Base-by-base conservation (phyloP, 2,329 filamentous ascomycete species). In the Colletotrichum coccodes region DNA sequence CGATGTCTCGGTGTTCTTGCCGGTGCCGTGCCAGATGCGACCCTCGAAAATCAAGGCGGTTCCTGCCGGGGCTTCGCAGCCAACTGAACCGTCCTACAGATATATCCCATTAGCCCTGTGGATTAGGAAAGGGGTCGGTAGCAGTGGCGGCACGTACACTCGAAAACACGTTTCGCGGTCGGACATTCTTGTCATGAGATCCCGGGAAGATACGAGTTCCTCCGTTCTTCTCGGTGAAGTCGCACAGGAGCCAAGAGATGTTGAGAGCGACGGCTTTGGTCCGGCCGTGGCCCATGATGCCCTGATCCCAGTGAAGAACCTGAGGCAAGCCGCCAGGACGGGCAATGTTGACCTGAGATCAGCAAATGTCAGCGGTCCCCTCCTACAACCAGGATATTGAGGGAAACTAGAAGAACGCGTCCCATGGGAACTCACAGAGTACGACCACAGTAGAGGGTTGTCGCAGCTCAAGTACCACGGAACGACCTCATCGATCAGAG, bases 241-340 rank as follows among this genome's bases (percentile, higher is more conserved):
- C 56, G 18, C 60, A 58, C 12, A 60, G 38, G 47, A 44, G 60
- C 63, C 56, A 65, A 11, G 60, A 60, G 6, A 65, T 65, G 63
- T 65, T 65, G 8, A 65, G 16, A 11, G 56, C 63, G 0, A 60
- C 52, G 3, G 56, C 56, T 16, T 60, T 53, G 46, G 52, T 49
- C 26, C 63, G 56, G 18, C 60, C 46, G 16, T 58, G 63, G 21
- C 56, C 56, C 63, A 65, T 65, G 57, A 58, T 58, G 26, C 60
- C 36, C 32, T 65, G 63, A 18, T 65, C 63, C 28, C 56, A 60
- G 32, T 65, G 63, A 23, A 60, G 62, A 36, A 52, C 54, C 46
- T 52, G 59, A 14, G 62, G 62, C 26, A 60, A 28, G 11, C 59
- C 59, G 2, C 62, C 62, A 2, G 62, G 62, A 3, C 62, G 62